phyloP scores from a whole-genome alignment of 176 grass and related monocot species.

The Alloteropsis semialata region DNA sequence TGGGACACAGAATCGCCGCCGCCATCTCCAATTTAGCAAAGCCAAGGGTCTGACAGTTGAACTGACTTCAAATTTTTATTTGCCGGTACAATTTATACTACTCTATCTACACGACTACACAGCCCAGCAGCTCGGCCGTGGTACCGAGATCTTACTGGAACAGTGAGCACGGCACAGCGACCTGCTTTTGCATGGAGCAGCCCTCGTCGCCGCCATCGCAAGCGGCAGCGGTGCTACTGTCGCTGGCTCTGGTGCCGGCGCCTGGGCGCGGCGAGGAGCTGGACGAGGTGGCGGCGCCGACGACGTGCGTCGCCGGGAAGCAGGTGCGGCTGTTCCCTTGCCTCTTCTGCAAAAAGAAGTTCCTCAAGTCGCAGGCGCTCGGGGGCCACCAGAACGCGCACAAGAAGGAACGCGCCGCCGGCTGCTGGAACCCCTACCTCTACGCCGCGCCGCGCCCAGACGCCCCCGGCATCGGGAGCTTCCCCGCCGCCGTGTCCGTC shows the following conservation, averaged over 20 bases:
- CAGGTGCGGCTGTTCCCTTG: conserved; percentile 56
- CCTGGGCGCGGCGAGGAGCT: background rate
- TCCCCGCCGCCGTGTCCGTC: background rate
- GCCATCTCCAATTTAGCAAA: background rate
- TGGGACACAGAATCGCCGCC: background rate
- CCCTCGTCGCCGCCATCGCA: background rate
- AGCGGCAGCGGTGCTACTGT: conserved; percentile 18
- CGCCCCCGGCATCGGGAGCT: no score
- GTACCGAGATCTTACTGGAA: no score
- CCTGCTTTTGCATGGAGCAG: background rate
- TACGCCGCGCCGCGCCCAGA: background rate
- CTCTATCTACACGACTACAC: no score
- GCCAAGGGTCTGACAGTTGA: no score
- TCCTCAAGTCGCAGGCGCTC: conserved; percentile 75
- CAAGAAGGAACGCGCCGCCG: conserved; percentile 65
- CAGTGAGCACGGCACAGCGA: no score
- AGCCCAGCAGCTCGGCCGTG: no score
- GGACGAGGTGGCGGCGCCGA: background rate
- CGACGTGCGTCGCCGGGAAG: background rate
- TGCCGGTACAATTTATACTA: no score
- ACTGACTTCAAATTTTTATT: no score
- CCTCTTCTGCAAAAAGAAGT: conserved; percentile 77
- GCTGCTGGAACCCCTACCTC: conserved; percentile 30
- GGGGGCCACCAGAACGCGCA: conserved; percentile 99
- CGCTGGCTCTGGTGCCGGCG: conserved; percentile 19